Conservation (phyloP, 176 grass and related monocot species). For the Oryza nivara region DNA sequence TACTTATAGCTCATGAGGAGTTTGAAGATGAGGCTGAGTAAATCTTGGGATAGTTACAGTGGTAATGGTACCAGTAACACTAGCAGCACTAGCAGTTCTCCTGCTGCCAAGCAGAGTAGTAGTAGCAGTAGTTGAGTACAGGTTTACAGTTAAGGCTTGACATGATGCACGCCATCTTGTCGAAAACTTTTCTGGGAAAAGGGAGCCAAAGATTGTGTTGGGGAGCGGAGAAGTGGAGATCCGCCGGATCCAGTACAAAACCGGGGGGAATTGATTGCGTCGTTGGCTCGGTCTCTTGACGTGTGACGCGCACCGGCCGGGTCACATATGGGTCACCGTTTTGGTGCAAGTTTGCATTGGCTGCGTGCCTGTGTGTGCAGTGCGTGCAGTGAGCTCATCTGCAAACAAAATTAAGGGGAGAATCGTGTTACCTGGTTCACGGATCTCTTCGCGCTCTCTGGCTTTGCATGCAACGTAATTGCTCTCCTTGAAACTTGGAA, state of each 20-base stretch:
- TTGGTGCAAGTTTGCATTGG: neutral
- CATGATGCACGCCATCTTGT: neutral
- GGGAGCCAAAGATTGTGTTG: slow-evolving; percentile 5
- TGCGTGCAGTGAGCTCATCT: neutral
- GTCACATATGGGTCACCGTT: neutral
- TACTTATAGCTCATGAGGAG: neutral
- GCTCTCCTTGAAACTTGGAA: neutral
- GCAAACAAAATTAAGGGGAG: neutral
- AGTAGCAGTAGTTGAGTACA: neutral
- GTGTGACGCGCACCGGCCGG: neutral
- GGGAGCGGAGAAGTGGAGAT: neutral
- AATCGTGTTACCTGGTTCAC: neutral
- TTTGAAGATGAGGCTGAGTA: neutral
- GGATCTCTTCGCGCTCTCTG: neutral
- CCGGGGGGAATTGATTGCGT: neutral
- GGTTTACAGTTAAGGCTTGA: slow-evolving; percentile 8
- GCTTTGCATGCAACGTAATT: neutral
- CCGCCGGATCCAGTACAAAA: neutral
- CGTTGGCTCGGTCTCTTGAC: neutral
- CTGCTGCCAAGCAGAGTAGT: no score
- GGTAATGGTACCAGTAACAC: neutral
- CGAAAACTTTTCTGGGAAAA: slow-evolving; percentile 14
- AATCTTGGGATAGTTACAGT: neutral
- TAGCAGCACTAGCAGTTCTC: no score
- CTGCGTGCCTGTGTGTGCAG: no score